phyloP scores from a whole-genome alignment of 2,329 filamentous ascomycete species.

The Colletotrichum siamense region DNA sequence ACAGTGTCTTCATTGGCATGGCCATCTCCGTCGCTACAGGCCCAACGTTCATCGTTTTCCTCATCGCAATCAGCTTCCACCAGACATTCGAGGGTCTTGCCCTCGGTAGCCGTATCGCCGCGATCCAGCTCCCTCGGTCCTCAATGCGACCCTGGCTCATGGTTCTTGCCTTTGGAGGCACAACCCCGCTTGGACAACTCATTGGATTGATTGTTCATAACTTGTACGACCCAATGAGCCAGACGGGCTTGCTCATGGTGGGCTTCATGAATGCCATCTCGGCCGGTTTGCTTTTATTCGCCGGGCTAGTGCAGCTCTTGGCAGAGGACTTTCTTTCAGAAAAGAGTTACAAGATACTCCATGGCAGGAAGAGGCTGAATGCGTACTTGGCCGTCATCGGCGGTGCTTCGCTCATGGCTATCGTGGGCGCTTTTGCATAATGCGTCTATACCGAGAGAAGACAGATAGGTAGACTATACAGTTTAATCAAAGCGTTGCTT shows the following conservation, averaged over 20 bases:
- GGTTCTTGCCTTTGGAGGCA: slow-evolving; percentile 75
- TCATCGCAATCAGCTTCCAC: slow-evolving; percentile 83
- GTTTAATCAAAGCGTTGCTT: not conserved
- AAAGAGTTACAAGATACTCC: slow-evolving; percentile 72
- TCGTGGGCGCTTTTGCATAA: slow-evolving; percentile 75
- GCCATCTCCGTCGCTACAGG: slow-evolving; percentile 82
- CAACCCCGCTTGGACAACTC: slow-evolving; percentile 68
- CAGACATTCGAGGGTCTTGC: slow-evolving; percentile 91
- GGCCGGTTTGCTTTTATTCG: slow-evolving; percentile 80
- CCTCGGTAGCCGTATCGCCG: slow-evolving; percentile 83
- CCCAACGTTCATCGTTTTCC: slow-evolving; percentile 78
- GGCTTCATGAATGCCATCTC: slow-evolving; percentile 89
- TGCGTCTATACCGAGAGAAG: not conserved
- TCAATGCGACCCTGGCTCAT: slow-evolving; percentile 84
- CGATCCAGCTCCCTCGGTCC: slow-evolving; percentile 76
- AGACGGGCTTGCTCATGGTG: slow-evolving; percentile 79
- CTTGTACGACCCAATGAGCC: slow-evolving; percentile 79
- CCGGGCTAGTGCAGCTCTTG: slow-evolving; percentile 82
- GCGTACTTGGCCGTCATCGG: slow-evolving; percentile 69
- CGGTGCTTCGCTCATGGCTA: slow-evolving; percentile 72
- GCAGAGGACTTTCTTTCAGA: slow-evolving; percentile 84
- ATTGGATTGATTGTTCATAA: slow-evolving; percentile 80
- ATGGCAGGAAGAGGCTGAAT: slow-evolving; percentile 64
- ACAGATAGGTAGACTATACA: not conserved
- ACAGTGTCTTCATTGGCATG: slow-evolving; percentile 88